phyloP scores from a whole-genome alignment of 2,329 filamentous ascomycete genomes.

The Colletotrichum euphorbiae region DNA sequence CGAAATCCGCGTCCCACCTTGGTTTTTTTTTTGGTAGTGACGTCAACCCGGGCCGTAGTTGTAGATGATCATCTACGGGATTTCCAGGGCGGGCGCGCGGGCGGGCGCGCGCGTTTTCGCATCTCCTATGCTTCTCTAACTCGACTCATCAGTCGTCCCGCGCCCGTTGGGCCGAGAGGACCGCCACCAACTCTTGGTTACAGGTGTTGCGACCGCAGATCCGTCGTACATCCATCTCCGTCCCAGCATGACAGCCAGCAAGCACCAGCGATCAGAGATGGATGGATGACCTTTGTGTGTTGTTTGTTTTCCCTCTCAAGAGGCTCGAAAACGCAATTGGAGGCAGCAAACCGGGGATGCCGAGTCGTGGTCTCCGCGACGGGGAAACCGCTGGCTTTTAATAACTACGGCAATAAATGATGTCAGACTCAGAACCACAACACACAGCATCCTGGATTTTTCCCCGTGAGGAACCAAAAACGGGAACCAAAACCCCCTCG shows the following conservation, averaged over 20 bases:
- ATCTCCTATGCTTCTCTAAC: neutral
- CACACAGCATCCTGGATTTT: too few species aligned
- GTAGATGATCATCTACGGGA: conserved; percentile 30
- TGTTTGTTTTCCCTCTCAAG: neutral
- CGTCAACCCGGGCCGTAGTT: conserved; percentile 18
- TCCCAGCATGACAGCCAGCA: neutral
- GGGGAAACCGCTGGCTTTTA: too few species aligned
- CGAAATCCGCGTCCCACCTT: neutral
- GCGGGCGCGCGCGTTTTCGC: neutral
- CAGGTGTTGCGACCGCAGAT: conserved; percentile 6
- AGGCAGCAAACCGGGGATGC: too few species aligned
- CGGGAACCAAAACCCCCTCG: too few species aligned
- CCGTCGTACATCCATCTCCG: neutral
- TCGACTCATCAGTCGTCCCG: neutral
- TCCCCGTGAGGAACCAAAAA: too few species aligned
- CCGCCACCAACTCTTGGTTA: neutral
- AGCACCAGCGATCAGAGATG: neutral
- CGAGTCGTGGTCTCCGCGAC: too few species aligned
- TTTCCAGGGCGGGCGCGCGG: conserved; percentile 1
- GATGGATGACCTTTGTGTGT: neutral
- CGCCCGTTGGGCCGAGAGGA: neutral
- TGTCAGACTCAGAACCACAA: too few species aligned
- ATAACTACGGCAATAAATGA: too few species aligned
- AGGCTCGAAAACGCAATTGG: too few species aligned
- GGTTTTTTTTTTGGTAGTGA: conserved; percentile 24